Percentiles rank a stretch among this genome's conserved stretches.
These are phyloP conservation scores for Fagopyrum tataricum DNA, from an alignment of 148 eudicot genomes.

Conservation along the genomic window DNA sequence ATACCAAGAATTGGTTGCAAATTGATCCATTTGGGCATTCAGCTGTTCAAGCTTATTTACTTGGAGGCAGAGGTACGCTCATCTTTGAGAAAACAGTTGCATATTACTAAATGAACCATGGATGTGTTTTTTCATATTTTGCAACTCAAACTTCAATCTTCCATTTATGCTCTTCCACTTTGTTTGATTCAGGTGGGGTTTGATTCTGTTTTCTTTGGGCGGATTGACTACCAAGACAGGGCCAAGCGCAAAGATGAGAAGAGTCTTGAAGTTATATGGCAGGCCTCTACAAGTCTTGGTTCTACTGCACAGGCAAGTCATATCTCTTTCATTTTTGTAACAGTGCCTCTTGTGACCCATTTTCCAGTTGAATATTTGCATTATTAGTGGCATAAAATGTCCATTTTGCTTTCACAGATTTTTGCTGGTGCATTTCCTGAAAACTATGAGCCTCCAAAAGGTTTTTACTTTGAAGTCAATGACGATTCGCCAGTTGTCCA, in stretches of 20 bases:
- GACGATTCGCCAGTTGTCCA: slow-evolving; percentile 70
- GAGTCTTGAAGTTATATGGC: slow-evolving; percentile 91
- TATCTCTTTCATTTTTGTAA: slow-evolving; percentile 5
- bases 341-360: neutral
- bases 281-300: slow-evolving; percentile 76
- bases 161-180: neutral
- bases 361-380: neutral
- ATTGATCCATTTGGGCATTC: slow-evolving; percentile 99
- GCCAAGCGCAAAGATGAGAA: slow-evolving; percentile 74
- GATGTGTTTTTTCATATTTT: neutral
- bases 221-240: slow-evolving; percentile 95
- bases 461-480: slow-evolving; percentile 79
- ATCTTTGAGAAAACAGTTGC: neutral
- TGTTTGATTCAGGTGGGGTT: slow-evolving; percentile 73
- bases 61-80: slow-evolving; percentile 86
- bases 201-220: slow-evolving; percentile 83
- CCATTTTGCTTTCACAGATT: slow-evolving; percentile 35
- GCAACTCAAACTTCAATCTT: neutral
- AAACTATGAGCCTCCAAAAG: slow-evolving; percentile 74
- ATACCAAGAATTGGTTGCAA: slow-evolving; percentile 97
- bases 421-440: slow-evolving; percentile 81
- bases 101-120: neutral
- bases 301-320: slow-evolving; percentile 63
- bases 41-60: slow-evolving; percentile 93
- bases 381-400: neutral